A percentile compares a stretch with the other conserved stretches of the same genome.
phyloP scores from a whole-genome alignment of 148 eudicot genomes.

The Talinum fruticosum region DNA sequence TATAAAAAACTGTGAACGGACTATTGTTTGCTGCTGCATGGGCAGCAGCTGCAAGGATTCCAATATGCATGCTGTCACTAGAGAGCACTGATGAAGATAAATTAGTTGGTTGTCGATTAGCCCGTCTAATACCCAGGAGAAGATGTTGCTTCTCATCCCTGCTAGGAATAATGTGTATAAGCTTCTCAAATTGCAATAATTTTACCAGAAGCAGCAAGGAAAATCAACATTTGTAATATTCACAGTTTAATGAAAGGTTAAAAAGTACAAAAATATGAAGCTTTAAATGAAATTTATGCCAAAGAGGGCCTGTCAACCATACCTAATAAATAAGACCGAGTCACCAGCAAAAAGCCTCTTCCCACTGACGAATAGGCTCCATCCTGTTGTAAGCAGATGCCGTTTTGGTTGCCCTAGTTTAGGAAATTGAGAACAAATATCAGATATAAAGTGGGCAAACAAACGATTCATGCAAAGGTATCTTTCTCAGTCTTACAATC shows the following conservation, averaged over 20 bases:
- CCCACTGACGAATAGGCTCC: slow-evolving; percentile 96
- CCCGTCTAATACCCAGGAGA: slow-evolving; percentile 91
- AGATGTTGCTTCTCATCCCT: slow-evolving; percentile 95
- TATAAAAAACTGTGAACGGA: slow-evolving; percentile 91
- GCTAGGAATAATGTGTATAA: slow-evolving; percentile 1
- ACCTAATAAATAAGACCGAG: slow-evolving; percentile 93
- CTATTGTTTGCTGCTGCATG: slow-evolving; percentile 97
- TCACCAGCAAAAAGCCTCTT: slow-evolving; percentile 95
- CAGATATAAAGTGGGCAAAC: background rate
- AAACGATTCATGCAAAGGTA: background rate
- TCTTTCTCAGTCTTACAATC: background rate
- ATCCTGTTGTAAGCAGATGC: slow-evolving; percentile 92
- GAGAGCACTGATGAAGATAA: slow-evolving; percentile 89
- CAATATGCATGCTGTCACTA: slow-evolving; percentile 98
- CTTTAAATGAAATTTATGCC: background rate
- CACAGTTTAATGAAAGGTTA: background rate
- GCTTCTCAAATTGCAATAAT: background rate
- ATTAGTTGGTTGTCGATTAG: slow-evolving; percentile 81
- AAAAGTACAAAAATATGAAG: no score
- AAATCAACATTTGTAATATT: background rate
- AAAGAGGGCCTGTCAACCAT: slow-evolving; percentile 9
- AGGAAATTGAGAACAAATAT: background rate
- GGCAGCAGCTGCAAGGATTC: slow-evolving; percentile 95
- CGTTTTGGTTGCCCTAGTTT: slow-evolving; percentile 92
- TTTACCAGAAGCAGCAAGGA: background rate